Evolutionary conservation across 2,329 filamentous ascomycete genomes (phyloP), one percentile per base, ranked within the genome.

Genomic region (Geosmithia putterillii): DNA sequence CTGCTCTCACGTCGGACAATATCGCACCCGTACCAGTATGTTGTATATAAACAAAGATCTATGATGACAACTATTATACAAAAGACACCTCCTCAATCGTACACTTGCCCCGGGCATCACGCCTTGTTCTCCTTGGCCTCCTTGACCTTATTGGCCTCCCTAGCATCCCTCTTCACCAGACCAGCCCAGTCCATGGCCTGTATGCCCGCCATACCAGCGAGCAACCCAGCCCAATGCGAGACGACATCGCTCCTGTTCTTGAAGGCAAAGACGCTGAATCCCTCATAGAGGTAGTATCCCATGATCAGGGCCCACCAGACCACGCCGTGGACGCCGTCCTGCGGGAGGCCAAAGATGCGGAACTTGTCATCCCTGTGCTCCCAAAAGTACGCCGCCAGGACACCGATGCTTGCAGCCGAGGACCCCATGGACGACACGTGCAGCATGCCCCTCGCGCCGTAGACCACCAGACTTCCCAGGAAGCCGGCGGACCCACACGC

Each of bases 341-440:
- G 67, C 12, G 76, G 76, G 47, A 77, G 62, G 8, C 71, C 74
- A 22, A 80, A 60, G 43, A 81, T 56, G 55, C 67, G 71, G 60
- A 81, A 74, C 34, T 70, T 67, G 37, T 79, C 74, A 45, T 65
- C 64, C 43, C 67, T 62, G 54, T 79, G 70, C 48, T 73, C 59
- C 69, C 74, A 77, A 51, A 81, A 75, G 57, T 76, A 83, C 1
- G 79, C 77, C 2, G 70, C 71, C 7, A 74, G 56, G 19, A 86
- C 54, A 19, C 81, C 82, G 48, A 76, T 71, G 5, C 81, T 64
- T 32, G 74, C 76, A 10, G 77, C 81, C 7, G 79, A 84, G 2
- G 79, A 79, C n/a, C 83, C 83, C 9, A 84, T 64, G 2, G 74
- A 73, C 34, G 78, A 67, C 42, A 66, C 61, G 12, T 60, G 55